A percentile compares a stretch with the other conserved stretches of the same genome.
These are phyloP conservation scores for Petrea volubilis DNA, from an alignment of 257 asterid species.

Conservation along the genomic window DNA sequence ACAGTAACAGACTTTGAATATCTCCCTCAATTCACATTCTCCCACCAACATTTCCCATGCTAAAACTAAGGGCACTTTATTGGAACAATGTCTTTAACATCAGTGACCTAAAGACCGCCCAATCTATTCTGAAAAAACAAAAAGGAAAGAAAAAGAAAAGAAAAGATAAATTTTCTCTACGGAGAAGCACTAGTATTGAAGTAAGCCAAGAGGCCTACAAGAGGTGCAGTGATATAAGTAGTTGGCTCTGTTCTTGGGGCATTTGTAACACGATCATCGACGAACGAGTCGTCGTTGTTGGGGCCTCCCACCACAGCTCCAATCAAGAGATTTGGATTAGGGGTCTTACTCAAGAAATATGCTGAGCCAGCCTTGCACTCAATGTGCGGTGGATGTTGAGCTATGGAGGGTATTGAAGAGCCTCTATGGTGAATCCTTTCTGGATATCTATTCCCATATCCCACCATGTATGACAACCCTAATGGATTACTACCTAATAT, in stretches of 20 bases:
- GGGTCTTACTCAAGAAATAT: constrained; percentile 25
- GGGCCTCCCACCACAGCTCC: constrained; percentile 59
- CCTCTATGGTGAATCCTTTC: constrained; percentile 53
- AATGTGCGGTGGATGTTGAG: constrained; percentile 26
- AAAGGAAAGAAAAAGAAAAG: too few relatives aligned
- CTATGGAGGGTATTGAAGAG: constrained; percentile 44
- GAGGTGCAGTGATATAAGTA: constrained; percentile 52
- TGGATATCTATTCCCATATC: constrained; percentile 44
- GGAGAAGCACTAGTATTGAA: too few relatives aligned
- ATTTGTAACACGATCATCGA: constrained; percentile 37
- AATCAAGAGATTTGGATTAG: constrained; percentile 39
- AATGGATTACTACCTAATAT: constrained; percentile 49
- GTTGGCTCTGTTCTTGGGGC: constrained; percentile 42
- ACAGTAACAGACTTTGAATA: too few relatives aligned
- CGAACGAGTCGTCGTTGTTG: constrained; percentile 22
- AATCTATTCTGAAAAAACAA: too few relatives aligned
- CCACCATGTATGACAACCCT: constrained; percentile 50
- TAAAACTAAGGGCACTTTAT: too few relatives aligned
- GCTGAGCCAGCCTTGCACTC: constrained; percentile 45
- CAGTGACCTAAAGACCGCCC: too few relatives aligned
- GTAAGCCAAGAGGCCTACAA: constrained; percentile 48
- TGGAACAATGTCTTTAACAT: too few relatives aligned
- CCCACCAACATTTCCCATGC: too few relatives aligned
- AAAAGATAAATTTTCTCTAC: too few relatives aligned
- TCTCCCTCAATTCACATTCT: too few relatives aligned